A percentile compares a stretch with the other conserved stretches of the same genome.
Conservation (phyloP, 768 basidiomycete species). For the Lactarius evosmus region DNA sequence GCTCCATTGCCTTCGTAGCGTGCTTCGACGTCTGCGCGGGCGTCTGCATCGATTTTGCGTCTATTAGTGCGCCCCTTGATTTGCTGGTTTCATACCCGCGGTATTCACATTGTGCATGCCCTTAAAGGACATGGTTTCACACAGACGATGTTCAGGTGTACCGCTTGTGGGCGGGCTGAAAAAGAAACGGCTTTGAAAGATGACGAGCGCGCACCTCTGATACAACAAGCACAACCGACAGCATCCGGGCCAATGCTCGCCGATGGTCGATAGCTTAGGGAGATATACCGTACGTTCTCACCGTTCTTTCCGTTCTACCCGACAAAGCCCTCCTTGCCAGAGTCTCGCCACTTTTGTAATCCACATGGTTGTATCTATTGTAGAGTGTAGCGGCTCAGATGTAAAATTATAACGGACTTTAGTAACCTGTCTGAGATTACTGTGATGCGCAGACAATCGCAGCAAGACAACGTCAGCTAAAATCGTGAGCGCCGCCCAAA, state of each 20-base stretch:
- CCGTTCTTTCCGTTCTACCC: background rate
- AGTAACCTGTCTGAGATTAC: background rate
- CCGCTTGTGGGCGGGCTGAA: background rate
- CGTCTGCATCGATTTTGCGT: constrained; percentile 22
- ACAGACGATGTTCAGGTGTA: constrained; percentile 13
- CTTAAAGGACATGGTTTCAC: constrained; percentile 13
- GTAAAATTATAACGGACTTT: background rate
- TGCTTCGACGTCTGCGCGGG: constrained; percentile 21
- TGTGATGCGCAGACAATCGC: too few species aligned
- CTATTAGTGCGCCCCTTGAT: constrained; percentile 15
- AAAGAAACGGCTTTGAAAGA: background rate
- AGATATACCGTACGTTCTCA: background rate
- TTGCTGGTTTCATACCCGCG: background rate
- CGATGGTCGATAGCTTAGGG: background rate
- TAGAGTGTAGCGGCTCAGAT: background rate
- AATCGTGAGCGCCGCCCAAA: too few species aligned
- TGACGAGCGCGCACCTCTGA: constrained; percentile 19
- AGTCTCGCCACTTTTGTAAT: background rate
- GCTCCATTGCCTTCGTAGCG: constrained; percentile 11
- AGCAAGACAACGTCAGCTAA: too few species aligned
- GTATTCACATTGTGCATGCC: background rate
- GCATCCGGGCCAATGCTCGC: constrained; percentile 10
- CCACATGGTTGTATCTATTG: background rate
- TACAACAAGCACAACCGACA: constrained; percentile 15
- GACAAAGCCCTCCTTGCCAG: background rate